Evolutionary conservation across 306 rosid species (phyloP).

Genomic region (Cucurbita pepo): DNA sequence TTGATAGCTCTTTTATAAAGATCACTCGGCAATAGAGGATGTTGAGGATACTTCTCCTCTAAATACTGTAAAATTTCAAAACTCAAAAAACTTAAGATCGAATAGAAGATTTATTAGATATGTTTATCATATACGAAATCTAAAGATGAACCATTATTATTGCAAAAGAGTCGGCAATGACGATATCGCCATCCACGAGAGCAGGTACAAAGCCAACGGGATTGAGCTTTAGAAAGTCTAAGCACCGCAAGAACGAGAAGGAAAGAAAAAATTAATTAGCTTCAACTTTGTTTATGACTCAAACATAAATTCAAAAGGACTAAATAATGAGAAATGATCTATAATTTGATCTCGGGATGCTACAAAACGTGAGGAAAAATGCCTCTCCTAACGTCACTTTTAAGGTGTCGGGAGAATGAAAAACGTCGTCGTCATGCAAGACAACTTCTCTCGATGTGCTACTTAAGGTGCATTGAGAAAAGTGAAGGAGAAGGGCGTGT

Average conservation of each 20-base stretch:
- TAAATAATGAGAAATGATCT: too few relatives aligned
- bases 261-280: background rate
- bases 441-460: too few relatives aligned
- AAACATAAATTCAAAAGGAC: too few relatives aligned
- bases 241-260: conserved; percentile 36
- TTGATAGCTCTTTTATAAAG: conserved; percentile 42
- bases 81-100: too few relatives aligned
- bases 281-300: background rate
- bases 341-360: too few relatives aligned
- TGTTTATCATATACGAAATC: too few relatives aligned
- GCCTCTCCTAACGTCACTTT: too few relatives aligned
- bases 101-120: background rate
- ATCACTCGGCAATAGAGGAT: conserved; percentile 53
- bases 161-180: conserved; percentile 48
- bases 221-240: conserved; percentile 20
- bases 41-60: conserved; percentile 73
- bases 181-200: conserved; percentile 33
- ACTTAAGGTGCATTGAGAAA: too few relatives aligned
- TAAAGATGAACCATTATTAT: conserved; percentile 32
- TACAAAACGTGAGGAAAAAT: too few relatives aligned
- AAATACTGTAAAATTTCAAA: conserved; percentile 29
- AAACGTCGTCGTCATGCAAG: too few relatives aligned
- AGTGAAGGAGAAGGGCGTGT: too few relatives aligned
- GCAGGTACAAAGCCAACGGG: conserved; percentile 55
- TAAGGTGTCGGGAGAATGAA: too few relatives aligned